Percentiles rank a stretch among this genome's conserved stretches.
These are phyloP conservation scores for Laburnicola sp. DNA, from an alignment of 2,329 filamentous ascomycete genomes.

Conservation along the genomic window DNA sequence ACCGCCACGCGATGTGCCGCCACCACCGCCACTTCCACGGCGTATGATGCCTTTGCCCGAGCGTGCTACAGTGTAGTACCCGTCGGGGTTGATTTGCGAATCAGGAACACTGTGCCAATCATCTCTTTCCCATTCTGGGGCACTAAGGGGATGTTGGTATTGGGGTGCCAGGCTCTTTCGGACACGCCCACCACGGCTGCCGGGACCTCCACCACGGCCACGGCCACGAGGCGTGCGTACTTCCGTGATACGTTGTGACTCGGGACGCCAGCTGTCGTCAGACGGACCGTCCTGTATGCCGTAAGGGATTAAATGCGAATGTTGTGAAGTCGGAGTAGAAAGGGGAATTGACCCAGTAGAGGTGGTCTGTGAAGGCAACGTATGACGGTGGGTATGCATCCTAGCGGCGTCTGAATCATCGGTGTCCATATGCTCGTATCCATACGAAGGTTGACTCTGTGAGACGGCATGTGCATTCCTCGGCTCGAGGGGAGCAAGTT, in stretches of 20 bases:
- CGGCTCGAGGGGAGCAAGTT: slow-evolving; percentile 46
- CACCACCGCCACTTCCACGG: slow-evolving; percentile 40
- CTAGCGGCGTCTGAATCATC: slow-evolving; percentile 22
- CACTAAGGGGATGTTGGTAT: slow-evolving; percentile 27
- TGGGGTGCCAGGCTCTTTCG: slow-evolving; percentile 44
- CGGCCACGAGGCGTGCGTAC: slow-evolving; percentile 40
- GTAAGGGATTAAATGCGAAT: slow-evolving; percentile 35
- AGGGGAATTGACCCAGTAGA: slow-evolving; percentile 33
- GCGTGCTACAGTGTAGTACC: slow-evolving; percentile 38
- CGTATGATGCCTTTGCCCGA: slow-evolving; percentile 35
- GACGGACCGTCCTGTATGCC: slow-evolving; percentile 33
- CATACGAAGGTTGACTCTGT: slow-evolving; percentile 14
- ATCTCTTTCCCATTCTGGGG: slow-evolving; percentile 49
- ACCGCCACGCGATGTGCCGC: slow-evolving; percentile 24
- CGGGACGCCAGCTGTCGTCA: slow-evolving; percentile 39
- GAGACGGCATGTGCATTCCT: slow-evolving; percentile 32
- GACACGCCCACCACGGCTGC: slow-evolving; percentile 42
- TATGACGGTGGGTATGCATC: slow-evolving; percentile 24
- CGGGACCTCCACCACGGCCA: slow-evolving; percentile 47
- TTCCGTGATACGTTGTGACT: slow-evolving; percentile 35
- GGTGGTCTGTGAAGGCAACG: slow-evolving; percentile 35
- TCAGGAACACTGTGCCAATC: slow-evolving; percentile 41
- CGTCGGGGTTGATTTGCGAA: slow-evolving; percentile 43
- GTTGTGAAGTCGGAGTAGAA: slow-evolving; percentile 27
- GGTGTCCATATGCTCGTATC: slow-evolving; percentile 28